These are phyloP conservation scores for Candida sojae DNA, from an alignment of 1,139 yeast species.

Conservation along the genomic window DNA sequence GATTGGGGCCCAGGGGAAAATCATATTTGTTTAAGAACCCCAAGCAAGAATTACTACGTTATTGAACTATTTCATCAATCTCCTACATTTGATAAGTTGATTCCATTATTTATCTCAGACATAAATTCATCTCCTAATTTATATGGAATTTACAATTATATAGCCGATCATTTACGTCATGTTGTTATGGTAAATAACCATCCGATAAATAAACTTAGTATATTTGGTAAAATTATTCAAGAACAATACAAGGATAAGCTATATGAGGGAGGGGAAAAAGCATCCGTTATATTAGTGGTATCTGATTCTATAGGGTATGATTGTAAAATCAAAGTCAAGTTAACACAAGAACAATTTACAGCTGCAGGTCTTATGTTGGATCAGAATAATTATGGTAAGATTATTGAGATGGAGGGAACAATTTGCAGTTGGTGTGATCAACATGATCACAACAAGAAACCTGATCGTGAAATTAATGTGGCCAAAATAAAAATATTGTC, in stretches of 20 bases:
- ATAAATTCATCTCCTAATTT: constrained; percentile 12
- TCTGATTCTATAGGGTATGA: constrained; percentile 18
- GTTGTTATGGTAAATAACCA: constrained; percentile 19
- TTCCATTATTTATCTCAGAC: constrained; percentile 20
- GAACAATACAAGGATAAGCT: constrained; percentile 13
- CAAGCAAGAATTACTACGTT: constrained; percentile 15
- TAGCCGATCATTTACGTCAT: constrained; percentile 9
- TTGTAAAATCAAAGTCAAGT: constrained; percentile 14
- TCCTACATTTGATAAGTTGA: constrained; percentile 13
- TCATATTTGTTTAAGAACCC: constrained; percentile 16
- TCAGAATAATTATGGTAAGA: constrained; percentile 17
- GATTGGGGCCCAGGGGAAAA: constrained; percentile 19
- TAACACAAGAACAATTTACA: constrained; percentile 11
- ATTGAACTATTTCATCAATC: constrained; percentile 20
- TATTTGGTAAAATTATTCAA: constrained; percentile 19
- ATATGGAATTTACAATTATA: constrained; percentile 15
- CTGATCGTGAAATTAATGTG: not conserved
- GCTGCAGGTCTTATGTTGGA: constrained; percentile 14
- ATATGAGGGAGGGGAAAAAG: not conserved
- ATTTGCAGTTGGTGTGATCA: constrained; percentile 1
- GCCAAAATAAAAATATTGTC: not conserved
- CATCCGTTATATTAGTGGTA: constrained; percentile 13
- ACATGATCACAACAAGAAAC: not conserved
- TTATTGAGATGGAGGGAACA: constrained; percentile 16
- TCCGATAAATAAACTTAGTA: constrained; percentile 16